A percentile compares a stretch with the other conserved stretches of the same genome.
These are phyloP conservation scores for Rhexocercosporidium sp. DNA, from an alignment of 2,329 filamentous ascomycete genomes.

Conservation along the genomic window DNA sequence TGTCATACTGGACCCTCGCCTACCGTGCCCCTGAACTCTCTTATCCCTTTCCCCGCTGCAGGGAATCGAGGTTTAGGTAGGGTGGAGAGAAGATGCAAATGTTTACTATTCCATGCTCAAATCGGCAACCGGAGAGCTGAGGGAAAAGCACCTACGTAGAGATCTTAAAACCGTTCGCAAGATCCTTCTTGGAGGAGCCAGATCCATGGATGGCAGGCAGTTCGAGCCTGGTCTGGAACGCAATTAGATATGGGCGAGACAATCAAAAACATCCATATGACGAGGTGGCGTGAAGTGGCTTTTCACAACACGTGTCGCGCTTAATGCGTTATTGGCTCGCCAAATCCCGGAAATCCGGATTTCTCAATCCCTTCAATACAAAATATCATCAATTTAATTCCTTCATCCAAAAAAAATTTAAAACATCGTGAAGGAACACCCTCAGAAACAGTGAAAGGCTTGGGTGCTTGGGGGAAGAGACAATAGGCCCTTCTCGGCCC, in stretches of 20 bases:
- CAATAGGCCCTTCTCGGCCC: constrained; percentile 2
- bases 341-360: background rate
- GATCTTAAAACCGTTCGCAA: no score
- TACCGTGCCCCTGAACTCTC: background rate
- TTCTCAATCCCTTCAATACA: background rate
- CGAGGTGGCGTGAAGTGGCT: background rate
- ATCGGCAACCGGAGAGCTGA: no score
- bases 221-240: background rate
- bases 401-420: background rate
- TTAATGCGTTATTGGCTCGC: no score
- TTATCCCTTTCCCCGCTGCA: background rate
- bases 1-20: background rate
- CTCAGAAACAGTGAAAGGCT: background rate
- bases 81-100: no score
- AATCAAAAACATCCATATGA: background rate
- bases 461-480: constrained; percentile 4
- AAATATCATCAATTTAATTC: background rate
- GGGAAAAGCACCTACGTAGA: no score
- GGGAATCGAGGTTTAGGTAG: background rate
- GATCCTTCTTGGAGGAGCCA: no score
- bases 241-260: background rate
- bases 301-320: background rate
- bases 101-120: no score
- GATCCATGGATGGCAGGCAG: no score
- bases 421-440: no score